These are phyloP conservation scores for Macrolepiota dolichaula DNA, from an alignment of 768 basidiomycete genomes.

Conservation along the genomic window DNA sequence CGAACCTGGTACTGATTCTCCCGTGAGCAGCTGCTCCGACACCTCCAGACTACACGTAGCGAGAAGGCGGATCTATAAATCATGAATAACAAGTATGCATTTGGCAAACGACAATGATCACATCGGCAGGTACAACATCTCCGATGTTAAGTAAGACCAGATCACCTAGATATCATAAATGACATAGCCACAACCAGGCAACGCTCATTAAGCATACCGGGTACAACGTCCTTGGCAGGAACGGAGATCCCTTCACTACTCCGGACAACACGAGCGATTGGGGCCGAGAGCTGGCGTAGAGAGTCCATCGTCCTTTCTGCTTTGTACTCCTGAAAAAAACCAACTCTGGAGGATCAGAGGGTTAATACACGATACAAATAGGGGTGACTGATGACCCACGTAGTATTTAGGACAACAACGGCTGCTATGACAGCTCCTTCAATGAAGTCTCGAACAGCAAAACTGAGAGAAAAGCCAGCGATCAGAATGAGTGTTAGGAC, in stretches of 20 bases:
- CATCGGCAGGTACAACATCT: conserved; percentile 44
- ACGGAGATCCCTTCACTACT: conserved; percentile 36
- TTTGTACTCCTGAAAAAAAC: conserved; percentile 44
- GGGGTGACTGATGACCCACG: conserved; percentile 19
- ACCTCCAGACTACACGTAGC: conserved; percentile 44
- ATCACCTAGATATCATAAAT: conserved; percentile 16
- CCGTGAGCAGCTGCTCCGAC: conserved; percentile 51
- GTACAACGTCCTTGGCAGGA: conserved; percentile 40
- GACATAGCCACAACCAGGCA: too few species aligned
- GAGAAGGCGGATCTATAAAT: conserved; percentile 35
- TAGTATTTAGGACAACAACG: conserved; percentile 39
- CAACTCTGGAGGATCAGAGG: conserved; percentile 24
- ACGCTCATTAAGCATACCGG: conserved; percentile 18
- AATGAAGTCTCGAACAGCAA: conserved; percentile 52
- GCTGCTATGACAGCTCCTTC: conserved; percentile 49
- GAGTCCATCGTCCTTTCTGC: conserved; percentile 52
- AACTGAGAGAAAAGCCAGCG: conserved; percentile 46
- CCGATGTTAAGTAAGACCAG: conserved; percentile 36
- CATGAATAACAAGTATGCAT: background rate
- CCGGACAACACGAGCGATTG: conserved; percentile 42
- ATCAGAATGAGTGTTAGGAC: conserved; percentile 34
- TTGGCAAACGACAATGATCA: conserved; percentile 14
- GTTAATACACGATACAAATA: background rate
- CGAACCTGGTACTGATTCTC: conserved; percentile 34
- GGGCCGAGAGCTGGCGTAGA: conserved; percentile 42